Evolutionary conservation across 495 filamentous ascomycete species (phyloP), one percentile per base, ranked within the genome.

Genomic region (Penicillium goetzii): DNA sequence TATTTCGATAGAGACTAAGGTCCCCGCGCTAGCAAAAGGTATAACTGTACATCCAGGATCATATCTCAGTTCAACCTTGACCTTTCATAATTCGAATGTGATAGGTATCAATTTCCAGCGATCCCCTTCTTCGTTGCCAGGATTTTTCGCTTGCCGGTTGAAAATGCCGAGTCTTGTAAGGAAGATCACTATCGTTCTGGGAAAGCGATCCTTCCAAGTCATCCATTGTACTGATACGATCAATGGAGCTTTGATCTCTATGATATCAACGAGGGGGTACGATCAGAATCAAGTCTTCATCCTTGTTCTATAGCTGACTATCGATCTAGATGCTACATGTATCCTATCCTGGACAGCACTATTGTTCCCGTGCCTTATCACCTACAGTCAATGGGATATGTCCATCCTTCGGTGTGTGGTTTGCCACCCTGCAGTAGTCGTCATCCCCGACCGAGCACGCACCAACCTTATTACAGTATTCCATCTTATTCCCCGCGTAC

Each of bases 371-470:
- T 26, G 47, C 47, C 47, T 51, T 51, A 12, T 28, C 15, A 30
- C 11, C 9, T 3, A 30, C 30, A 32, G 1, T 8, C 30, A 32
- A 7, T 32, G 30, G 30, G 30, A 32, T 30, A 14, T 51, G 15
- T 17, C 4, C 12, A 17, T 9, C 21, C 5, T 7, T 30, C 15
- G 47, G 15, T 7, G 2, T 12, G 3, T 51, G 15, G 26, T 30
- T 51, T 51, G 47, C 47, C 47, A 51, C 47, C 47, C 12, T 23
- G 40, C n/a, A 43, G 23, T 51, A 30, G 12, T 51, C 47, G 47
- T n/a, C 25, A 51, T 51, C 47, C 4, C 47, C 23, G 15, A 51
- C 47, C 25, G 25, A 8, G 19, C 17, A 10, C 38, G n/a, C 38
- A 43, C n/a, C n/a, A 9, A 6, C 19, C n/a, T n/a, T n/a, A n/a